Percentiles rank a stretch among this genome's conserved stretches.
phyloP scores from a whole-genome alignment of 371 early-diverging fungal genomes.

The Syncephalis plumigaleata region DNA sequence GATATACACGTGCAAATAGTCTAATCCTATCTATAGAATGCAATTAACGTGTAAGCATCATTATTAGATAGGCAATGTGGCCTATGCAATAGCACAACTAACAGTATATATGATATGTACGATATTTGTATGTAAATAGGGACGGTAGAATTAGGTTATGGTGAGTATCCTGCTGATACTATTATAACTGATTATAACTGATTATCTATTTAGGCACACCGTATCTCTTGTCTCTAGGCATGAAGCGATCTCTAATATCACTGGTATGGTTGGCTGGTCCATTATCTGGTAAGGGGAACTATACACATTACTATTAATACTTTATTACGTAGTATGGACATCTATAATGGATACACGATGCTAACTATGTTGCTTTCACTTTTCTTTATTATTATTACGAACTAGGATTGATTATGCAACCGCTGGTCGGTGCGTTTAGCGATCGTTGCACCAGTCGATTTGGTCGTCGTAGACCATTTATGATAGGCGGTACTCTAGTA shows the following conservation, averaged over 20 bases:
- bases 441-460: constrained; percentile 45
- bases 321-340: not conserved
- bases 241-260: constrained; percentile 68
- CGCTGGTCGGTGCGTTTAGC: constrained; percentile 59
- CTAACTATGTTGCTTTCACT: not conserved
- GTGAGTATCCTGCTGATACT: constrained; percentile 7
- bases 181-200: not conserved
- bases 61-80: not conserved
- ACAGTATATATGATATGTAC: not conserved
- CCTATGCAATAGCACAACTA: not conserved
- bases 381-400: not conserved
- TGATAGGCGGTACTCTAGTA: constrained; percentile 41
- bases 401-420: constrained; percentile 62
- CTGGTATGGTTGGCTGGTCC: constrained; percentile 95
- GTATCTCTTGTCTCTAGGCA: constrained; percentile 67
- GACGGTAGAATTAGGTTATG: constrained; percentile 53
- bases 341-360: no score
- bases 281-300: constrained; percentile 72
- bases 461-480: constrained; percentile 59
- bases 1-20: not conserved
- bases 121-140: constrained; percentile 13
- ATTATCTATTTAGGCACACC: constrained; percentile 50
- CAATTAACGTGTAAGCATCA: constrained; percentile 23
- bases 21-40: constrained; percentile 11
- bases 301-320: no score